These are phyloP conservation scores for Conringia planisiliqua DNA, from an alignment of 345 rosid genomes.

Conservation along the genomic window DNA sequence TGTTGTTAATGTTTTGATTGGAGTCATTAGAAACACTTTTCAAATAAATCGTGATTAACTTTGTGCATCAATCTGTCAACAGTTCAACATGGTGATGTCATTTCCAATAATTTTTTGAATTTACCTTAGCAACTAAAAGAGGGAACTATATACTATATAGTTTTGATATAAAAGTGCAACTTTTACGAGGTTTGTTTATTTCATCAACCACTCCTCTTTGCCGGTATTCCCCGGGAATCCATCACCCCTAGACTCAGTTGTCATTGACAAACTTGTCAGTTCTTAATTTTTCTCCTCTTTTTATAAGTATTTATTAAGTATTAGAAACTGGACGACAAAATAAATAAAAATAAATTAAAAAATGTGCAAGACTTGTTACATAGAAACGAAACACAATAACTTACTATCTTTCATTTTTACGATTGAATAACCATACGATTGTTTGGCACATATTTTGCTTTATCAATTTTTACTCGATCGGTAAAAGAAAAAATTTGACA, in stretches of 20 bases:
- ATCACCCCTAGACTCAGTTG: slow-evolving; percentile 3
- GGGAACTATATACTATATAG: not conserved
- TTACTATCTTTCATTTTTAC: too few species aligned
- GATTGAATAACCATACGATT: not conserved
- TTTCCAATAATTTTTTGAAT: not conserved
- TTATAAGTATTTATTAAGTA: not conserved
- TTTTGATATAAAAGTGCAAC: not conserved
- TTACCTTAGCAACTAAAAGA: not conserved
- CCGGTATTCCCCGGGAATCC: slow-evolving; percentile 20
- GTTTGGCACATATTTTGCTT: not conserved
- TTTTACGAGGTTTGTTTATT: slow-evolving; percentile 15
- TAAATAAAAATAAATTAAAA: not conserved
- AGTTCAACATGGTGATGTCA: slow-evolving; percentile 22
- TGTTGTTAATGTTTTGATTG: not conserved
- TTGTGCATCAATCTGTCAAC: not conserved
- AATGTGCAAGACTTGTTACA: not conserved
- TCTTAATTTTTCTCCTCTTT: not conserved
- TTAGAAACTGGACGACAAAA: not conserved
- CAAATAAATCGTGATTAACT: not conserved
- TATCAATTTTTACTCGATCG: too few species aligned
- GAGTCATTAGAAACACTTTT: not conserved
- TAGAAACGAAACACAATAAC: not conserved
- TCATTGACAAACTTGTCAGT: not conserved
- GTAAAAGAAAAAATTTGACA: too few species aligned
- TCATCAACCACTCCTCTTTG: slow-evolving; percentile 30